A percentile compares a stretch with the other conserved stretches of the same genome.
These are phyloP conservation scores for Gossypium trilobum DNA, from an alignment of 441 rosid genomes.

Conservation along the genomic window DNA sequence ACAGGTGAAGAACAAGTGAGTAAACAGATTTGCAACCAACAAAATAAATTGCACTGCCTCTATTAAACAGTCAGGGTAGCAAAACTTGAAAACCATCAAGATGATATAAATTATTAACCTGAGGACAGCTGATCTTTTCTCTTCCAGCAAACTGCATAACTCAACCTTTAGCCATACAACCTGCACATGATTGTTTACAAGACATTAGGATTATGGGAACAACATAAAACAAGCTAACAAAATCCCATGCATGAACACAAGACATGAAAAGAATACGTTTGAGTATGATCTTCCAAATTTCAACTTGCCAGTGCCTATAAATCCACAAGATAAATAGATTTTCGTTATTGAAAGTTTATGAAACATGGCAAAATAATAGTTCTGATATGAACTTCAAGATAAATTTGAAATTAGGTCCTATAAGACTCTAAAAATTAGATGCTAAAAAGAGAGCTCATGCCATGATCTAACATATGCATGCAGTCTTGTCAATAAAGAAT, in stretches of 20 bases:
- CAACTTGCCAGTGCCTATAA: not conserved
- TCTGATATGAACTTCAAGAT: not conserved
- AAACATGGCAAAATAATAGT: not conserved
- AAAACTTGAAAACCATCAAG: not conserved
- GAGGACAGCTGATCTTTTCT: constrained; percentile 82
- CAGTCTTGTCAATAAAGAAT: not conserved
- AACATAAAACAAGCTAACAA: not conserved
- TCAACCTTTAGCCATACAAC: constrained; percentile 89
- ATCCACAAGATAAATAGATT: not conserved
- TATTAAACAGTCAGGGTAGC: not conserved
- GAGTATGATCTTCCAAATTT: not conserved
- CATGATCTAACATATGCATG: not conserved
- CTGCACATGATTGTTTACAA: constrained; percentile 35
- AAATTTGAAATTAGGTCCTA: not conserved
- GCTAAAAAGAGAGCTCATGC: not conserved
- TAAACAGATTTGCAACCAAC: not conserved
- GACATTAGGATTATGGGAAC: not conserved
- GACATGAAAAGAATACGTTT: not conserved
- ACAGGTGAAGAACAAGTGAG: not conserved
- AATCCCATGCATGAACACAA: not conserved
- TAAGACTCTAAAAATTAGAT: not conserved
- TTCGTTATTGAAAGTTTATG: not conserved
- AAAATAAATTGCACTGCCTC: not conserved
- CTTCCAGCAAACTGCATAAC: constrained; percentile 87
- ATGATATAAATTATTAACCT: constrained; percentile 37